Evolutionary conservation across 192 early-diverging fungal genomes (phyloP).

Genomic region (Coemansia sp.): DNA sequence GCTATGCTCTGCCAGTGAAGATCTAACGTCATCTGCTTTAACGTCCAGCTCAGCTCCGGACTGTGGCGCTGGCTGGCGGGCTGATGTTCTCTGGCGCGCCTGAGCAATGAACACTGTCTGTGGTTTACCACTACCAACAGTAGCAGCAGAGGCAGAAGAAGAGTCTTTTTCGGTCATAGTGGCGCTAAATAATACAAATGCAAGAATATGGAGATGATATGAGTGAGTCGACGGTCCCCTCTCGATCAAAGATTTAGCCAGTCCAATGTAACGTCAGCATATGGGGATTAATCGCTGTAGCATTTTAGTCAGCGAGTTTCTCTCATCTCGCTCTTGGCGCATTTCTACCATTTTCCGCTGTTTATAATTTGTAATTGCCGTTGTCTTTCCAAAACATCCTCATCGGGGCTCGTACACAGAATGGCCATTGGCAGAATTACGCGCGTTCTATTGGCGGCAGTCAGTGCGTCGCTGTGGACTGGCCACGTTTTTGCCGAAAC

Average conservation of each 20-base stretch:
- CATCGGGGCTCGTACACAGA: background rate
- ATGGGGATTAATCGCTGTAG: conserved; percentile 3
- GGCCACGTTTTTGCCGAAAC: conserved; percentile 22
- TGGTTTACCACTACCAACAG: conserved; percentile 1
- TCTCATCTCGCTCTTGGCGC: background rate
- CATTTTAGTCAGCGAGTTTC: background rate
- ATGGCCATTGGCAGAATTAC: conserved; percentile 5
- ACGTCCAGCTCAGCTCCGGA: background rate
- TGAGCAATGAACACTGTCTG: conserved; percentile 36
- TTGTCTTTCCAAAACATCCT: background rate
- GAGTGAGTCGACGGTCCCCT: background rate
- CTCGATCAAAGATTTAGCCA: background rate
- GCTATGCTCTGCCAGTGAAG: conserved; percentile 5
- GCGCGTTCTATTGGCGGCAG: background rate
- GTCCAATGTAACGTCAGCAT: background rate
- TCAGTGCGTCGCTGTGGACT: conserved; percentile 1
- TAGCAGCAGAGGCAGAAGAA: background rate
- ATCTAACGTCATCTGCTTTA: background rate
- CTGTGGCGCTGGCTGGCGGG: background rate
- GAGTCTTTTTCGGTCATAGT: conserved; percentile 8
- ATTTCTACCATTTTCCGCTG: background rate
- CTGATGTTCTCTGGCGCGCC: conserved; percentile 21
- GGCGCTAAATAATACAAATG: background rate
- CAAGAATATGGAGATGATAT: background rate
- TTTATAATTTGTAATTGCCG: conserved; percentile 3